Evolutionary conservation across 495 filamentous ascomycete species (phyloP).

Genomic region (Margaritispora aquatica): DNA sequence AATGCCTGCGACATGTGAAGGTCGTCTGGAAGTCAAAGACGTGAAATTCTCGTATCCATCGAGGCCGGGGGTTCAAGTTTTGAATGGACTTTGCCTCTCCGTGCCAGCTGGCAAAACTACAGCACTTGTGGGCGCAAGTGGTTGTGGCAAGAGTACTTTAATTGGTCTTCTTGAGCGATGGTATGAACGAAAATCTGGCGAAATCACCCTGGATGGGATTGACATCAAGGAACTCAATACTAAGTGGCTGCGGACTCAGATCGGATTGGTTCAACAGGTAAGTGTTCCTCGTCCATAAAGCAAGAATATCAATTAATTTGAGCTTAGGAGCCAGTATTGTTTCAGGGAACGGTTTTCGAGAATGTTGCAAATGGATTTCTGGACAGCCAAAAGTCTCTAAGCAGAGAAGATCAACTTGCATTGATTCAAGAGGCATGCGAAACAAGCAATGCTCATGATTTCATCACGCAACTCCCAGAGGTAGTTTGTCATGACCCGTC

Average conservation of each 20-base stretch:
- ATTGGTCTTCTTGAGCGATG: conserved; percentile 48
- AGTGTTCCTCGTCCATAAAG: background rate
- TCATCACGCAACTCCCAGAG: conserved; percentile 32
- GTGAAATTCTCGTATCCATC: conserved; percentile 60
- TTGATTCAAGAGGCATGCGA: conserved; percentile 28
- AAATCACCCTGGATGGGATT: conserved; percentile 43
- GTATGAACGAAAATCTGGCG: conserved; percentile 33
- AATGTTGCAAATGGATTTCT: conserved; percentile 54
- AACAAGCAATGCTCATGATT: conserved; percentile 38
- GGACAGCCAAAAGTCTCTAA: conserved; percentile 15
- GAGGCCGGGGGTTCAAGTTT: conserved; percentile 47
- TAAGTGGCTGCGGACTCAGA: conserved; percentile 44
- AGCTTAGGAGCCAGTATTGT: conserved; percentile 47
- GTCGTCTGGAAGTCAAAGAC: conserved; percentile 44
- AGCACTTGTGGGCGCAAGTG: conserved; percentile 60
- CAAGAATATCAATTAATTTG: background rate
- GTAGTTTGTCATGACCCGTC: conserved; percentile 6
- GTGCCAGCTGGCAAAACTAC: conserved; percentile 52
- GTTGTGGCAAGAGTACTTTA: conserved; percentile 63
- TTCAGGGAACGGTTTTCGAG: conserved; percentile 58
- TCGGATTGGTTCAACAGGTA: conserved; percentile 57
- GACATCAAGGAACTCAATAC: conserved; percentile 49
- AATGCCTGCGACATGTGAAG: conserved; percentile 31
- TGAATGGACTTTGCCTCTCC: conserved; percentile 41
- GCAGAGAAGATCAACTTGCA: conserved; percentile 16